These are phyloP conservation scores for Chlorociboria aeruginascens DNA, from an alignment of 495 filamentous ascomycete genomes.

Conservation along the genomic window DNA sequence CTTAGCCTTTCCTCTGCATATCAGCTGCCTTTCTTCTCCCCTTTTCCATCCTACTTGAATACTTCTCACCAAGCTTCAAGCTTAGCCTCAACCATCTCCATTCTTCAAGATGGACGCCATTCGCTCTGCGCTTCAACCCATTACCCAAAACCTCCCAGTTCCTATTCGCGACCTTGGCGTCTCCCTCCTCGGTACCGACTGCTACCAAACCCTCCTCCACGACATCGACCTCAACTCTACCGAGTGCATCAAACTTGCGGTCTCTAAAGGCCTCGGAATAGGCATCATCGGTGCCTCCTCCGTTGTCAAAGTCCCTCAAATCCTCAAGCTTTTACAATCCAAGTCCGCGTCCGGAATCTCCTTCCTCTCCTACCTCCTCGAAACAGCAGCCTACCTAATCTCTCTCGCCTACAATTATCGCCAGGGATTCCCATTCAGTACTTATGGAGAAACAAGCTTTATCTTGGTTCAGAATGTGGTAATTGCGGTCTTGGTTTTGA, in stretches of 20 bases:
- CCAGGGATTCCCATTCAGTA: conserved; percentile 87
- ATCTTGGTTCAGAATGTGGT: conserved; percentile 86
- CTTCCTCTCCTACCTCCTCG: conserved; percentile 83
- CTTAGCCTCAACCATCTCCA: too few species aligned
- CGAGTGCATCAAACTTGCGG: conserved; percentile 70
- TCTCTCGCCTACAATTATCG: conserved; percentile 81
- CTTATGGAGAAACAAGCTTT: conserved; percentile 86
- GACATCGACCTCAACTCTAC: conserved; percentile 62
- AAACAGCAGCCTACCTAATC: conserved; percentile 75
- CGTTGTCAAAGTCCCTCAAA: conserved; percentile 91
- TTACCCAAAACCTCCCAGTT: conserved; percentile 67
- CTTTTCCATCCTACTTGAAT: not conserved
- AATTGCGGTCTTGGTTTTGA: conserved; percentile 72
- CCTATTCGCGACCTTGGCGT: conserved; percentile 64
- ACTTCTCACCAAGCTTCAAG: not conserved
- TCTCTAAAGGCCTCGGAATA: conserved; percentile 86
- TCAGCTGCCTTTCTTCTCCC: too few species aligned
- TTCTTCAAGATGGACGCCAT: conserved; percentile 32
- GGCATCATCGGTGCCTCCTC: conserved; percentile 81
- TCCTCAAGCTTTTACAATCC: conserved; percentile 76
- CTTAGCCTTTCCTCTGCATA: too few species aligned
- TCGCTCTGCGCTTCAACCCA: conserved; percentile 56
- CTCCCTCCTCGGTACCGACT: conserved; percentile 67
- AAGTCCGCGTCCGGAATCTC: conserved; percentile 70
- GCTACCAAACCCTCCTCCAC: conserved; percentile 73